Conservation (phyloP, 139 green algal genomes). For the Chlorella sp. region DNA sequence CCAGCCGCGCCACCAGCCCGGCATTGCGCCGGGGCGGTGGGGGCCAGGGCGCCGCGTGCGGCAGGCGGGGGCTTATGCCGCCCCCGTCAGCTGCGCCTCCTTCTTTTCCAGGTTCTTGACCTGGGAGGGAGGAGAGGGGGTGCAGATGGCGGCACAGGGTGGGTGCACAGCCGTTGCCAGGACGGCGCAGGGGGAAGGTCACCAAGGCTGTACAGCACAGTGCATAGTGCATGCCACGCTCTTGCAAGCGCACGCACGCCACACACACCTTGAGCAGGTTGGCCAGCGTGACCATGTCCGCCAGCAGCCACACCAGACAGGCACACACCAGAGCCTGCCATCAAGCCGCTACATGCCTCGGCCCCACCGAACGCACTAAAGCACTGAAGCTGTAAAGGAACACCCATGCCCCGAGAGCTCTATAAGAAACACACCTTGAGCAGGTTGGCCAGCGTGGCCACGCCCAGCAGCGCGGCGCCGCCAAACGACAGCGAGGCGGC, state of each 20-base stretch:
- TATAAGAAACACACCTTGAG: conserved; percentile 71
- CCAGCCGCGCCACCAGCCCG: too few species aligned
- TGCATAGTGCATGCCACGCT: too few species aligned
- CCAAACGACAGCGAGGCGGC: conserved; percentile 62
- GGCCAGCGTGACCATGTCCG: conserved; percentile 53
- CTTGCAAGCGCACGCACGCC: too few species aligned
- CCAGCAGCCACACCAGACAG: conserved; percentile 17
- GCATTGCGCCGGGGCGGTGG: too few species aligned
- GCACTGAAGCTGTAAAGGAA: too few species aligned
- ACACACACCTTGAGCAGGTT: conserved; percentile 68
- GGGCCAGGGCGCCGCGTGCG: too few species aligned
- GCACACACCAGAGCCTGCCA: conserved; percentile 31
- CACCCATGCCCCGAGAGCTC: conserved; percentile 33
- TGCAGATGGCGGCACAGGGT: neutral
- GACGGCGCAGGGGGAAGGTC: too few species aligned
- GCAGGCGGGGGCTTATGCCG: neutral
- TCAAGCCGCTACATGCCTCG: conserved; percentile 34
- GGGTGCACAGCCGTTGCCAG: neutral
- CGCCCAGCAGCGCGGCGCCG: conserved; percentile 55
- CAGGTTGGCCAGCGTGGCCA: conserved; percentile 58
- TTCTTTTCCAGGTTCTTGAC: conserved; percentile 80
- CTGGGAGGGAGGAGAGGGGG: conserved; percentile 19
- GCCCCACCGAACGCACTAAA: too few species aligned
- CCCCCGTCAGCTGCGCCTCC: conserved; percentile 73
- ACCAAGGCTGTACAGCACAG: too few species aligned